These are phyloP conservation scores for Volvariella volvacea DNA, from an alignment of 1,284 basidiomycete species.

Conservation along the genomic window DNA sequence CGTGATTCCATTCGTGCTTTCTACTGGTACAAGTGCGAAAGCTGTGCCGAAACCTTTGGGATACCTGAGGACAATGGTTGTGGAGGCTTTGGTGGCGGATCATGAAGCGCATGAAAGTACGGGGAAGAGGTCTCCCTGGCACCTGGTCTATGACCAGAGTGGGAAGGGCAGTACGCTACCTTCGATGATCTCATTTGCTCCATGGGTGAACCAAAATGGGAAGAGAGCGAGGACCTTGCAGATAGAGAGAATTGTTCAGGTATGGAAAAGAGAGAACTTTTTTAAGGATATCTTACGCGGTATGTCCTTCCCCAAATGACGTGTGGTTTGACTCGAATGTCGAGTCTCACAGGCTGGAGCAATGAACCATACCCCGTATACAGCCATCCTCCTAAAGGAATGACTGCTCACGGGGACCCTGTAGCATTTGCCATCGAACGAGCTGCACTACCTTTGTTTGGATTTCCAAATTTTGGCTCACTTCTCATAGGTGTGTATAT, in stretches of 20 bases:
- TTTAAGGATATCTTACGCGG: slow-evolving; percentile 23
- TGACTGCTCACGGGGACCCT: slow-evolving; percentile 11
- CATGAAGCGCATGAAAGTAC: slow-evolving; percentile 17
- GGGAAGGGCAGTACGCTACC: not conserved
- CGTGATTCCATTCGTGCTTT: slow-evolving; percentile 19
- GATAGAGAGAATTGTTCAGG: slow-evolving; percentile 19
- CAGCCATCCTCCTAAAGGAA: slow-evolving; percentile 15
- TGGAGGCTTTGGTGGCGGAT: slow-evolving; percentile 18
- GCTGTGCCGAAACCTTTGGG: slow-evolving; percentile 15
- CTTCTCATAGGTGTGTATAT: slow-evolving; percentile 28
- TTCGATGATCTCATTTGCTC: slow-evolving; percentile 18
- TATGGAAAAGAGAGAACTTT: slow-evolving; percentile 19
- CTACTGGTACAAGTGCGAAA: slow-evolving; percentile 11
- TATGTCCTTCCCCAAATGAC: slow-evolving; percentile 6
- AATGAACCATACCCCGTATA: slow-evolving; percentile 26
- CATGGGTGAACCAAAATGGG: slow-evolving; percentile 24
- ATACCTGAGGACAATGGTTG: slow-evolving; percentile 20
- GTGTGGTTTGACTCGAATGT: not conserved
- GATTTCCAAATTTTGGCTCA: slow-evolving; percentile 34
- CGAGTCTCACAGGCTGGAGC: slow-evolving; percentile 20
- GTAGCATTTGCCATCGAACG: slow-evolving; percentile 36
- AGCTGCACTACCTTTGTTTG: slow-evolving; percentile 36
- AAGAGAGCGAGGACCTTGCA: slow-evolving; percentile 17
- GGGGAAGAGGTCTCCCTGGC: slow-evolving; percentile 19
- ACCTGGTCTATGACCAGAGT: slow-evolving; percentile 14